Evolutionary conservation across 352 stramenopile species (phyloP).

Genomic region (Pilasporangium apinafurcum): DNA sequence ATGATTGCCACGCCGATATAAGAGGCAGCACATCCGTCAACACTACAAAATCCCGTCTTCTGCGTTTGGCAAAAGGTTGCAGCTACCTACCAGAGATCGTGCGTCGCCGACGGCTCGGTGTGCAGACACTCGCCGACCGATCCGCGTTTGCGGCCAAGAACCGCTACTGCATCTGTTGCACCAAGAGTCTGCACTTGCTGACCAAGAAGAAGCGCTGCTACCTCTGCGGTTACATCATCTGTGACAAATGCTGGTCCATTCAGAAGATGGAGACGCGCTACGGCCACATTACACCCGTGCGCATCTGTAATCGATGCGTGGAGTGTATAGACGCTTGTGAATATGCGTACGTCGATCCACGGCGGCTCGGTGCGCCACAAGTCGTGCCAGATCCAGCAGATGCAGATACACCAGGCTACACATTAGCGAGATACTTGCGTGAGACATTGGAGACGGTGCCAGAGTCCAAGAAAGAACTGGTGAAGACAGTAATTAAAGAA

Average conservation of each 20-base stretch:
- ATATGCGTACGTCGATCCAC: slow-evolving; percentile 7
- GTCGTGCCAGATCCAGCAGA: slow-evolving; percentile 1
- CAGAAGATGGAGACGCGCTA: slow-evolving; percentile 16
- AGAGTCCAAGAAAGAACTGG: slow-evolving; percentile 8
- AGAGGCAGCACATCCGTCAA: slow-evolving; percentile 5
- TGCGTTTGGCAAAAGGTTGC: slow-evolving; percentile 26
- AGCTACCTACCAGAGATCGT: slow-evolving; percentile 38
- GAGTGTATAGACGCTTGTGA: slow-evolving; percentile 12
- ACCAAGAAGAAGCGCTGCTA: slow-evolving; percentile 28
- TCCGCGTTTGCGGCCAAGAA: slow-evolving; percentile 39
- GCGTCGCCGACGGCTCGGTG: slow-evolving; percentile 44
- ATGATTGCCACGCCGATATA: slow-evolving; percentile 3
- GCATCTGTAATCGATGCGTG: slow-evolving; percentile 12
- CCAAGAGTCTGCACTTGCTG: slow-evolving; percentile 28
- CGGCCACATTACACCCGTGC: slow-evolving; percentile 1
- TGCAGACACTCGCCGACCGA: slow-evolving; percentile 43
- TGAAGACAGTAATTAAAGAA: slow-evolving; percentile 23
- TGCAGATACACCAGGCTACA: neutral
- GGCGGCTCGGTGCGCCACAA: neutral
- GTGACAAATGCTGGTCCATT: slow-evolving; percentile 26
- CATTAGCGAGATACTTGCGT: slow-evolving; percentile 12
- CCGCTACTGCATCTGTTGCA: slow-evolving; percentile 49
- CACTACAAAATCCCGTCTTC: slow-evolving; percentile 21
- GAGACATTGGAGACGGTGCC: slow-evolving; percentile 10
- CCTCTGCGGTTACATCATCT: slow-evolving; percentile 30